Evolutionary conservation across 352 stramenopile genomes (phyloP).

Genomic region (Globisporangium nagaii): DNA sequence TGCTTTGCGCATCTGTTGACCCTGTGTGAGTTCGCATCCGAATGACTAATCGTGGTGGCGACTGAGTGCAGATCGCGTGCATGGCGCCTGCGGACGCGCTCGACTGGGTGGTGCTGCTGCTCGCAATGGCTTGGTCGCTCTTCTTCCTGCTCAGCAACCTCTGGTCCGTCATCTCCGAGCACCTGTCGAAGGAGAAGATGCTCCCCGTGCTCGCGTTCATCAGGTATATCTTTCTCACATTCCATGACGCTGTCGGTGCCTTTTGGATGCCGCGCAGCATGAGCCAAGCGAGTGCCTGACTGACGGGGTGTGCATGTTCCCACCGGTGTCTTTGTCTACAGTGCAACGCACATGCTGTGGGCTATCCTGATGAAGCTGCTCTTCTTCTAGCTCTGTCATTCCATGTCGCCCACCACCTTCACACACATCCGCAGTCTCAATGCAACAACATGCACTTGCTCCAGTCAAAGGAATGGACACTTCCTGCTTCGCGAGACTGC

Average conservation of each 20-base stretch:
- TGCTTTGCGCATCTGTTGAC: slow-evolving; percentile 5
- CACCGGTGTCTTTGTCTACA: slow-evolving; percentile 18
- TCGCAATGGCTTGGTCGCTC: slow-evolving; percentile 82
- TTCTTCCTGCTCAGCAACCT: slow-evolving; percentile 81
- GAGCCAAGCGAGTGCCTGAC: no score
- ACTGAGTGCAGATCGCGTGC: slow-evolving; percentile 53
- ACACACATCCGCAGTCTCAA: no score
- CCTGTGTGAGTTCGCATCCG: neutral
- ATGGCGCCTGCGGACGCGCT: slow-evolving; percentile 64
- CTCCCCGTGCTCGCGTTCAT: slow-evolving; percentile 77
- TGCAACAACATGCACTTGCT: no score
- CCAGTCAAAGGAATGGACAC: no score
- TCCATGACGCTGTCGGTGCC: no score
- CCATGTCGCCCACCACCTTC: neutral
- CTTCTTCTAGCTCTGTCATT: slow-evolving; percentile 66
- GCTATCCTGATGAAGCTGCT: slow-evolving; percentile 82
- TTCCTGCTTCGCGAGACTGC: neutral
- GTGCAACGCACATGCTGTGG: slow-evolving; percentile 76
- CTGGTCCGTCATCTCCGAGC: slow-evolving; percentile 67
- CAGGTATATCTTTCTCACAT: no score
- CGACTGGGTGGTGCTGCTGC: slow-evolving; percentile 77
- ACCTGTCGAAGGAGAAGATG: slow-evolving; percentile 86
- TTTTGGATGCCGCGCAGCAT: no score
- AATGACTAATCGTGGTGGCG: neutral
- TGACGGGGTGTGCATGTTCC: neutral